Evolutionary conservation across 2,329 filamentous ascomycete species (phyloP).

Genomic region (Xenoacremonium recifei): DNA sequence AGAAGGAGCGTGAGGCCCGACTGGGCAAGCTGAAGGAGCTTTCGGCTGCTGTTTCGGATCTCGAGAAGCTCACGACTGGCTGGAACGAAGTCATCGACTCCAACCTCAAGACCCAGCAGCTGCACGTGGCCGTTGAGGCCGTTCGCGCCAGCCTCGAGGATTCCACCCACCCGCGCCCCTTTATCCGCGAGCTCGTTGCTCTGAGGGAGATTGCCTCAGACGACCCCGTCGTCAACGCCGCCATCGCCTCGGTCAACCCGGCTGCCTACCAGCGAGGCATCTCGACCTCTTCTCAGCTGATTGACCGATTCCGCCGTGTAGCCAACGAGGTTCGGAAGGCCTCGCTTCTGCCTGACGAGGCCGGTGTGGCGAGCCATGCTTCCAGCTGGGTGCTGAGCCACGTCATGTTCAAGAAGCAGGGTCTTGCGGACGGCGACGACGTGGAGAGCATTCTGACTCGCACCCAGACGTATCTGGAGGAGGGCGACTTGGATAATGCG

Average conservation of each 20-base stretch:
- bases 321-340: constrained; percentile 93
- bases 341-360: constrained; percentile 85
- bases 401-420: constrained; percentile 93
- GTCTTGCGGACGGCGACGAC: constrained; percentile 77
- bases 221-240: constrained; percentile 84
- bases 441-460: constrained; percentile 91
- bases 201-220: constrained; percentile 87
- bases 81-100: constrained; percentile 90
- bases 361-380: constrained; percentile 90
- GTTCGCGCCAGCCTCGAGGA: constrained; percentile 82
- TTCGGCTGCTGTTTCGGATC: constrained; percentile 71
- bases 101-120: constrained; percentile 91
- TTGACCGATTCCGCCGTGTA: constrained; percentile 94
- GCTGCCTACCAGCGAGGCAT: constrained; percentile 90
- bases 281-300: constrained; percentile 77
- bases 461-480: constrained; percentile 86
- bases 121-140: constrained; percentile 93
- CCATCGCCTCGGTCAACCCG: constrained; percentile 95
- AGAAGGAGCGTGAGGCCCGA: constrained; percentile 82
- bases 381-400: constrained; percentile 89
- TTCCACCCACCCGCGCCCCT: constrained; percentile 70
- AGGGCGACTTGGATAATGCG: constrained; percentile 87
- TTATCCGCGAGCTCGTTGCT: constrained; percentile 88
- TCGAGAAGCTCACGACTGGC: constrained; percentile 82
- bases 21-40: constrained; percentile 84